These are phyloP conservation scores for Amanita pallidorosea DNA, from an alignment of 768 basidiomycete species.

Conservation along the genomic window DNA sequence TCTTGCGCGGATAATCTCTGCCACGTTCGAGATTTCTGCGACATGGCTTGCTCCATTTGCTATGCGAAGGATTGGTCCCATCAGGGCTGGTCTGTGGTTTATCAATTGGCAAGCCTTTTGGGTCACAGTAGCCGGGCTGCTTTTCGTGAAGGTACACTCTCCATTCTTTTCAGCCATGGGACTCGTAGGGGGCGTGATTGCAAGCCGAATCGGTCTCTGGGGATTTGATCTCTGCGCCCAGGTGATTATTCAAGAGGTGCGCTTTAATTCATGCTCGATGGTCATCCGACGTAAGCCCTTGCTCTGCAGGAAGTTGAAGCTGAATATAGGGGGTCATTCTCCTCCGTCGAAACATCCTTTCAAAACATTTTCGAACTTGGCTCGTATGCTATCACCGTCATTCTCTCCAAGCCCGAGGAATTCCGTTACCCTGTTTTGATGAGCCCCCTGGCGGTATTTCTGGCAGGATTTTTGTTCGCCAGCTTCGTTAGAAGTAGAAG, in stretches of 20 bases:
- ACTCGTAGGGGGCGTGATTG: slow-evolving; percentile 13
- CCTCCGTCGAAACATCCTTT: slow-evolving; percentile 16
- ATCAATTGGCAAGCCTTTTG: slow-evolving; percentile 18
- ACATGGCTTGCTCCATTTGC: slow-evolving; percentile 17
- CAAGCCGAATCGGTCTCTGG: slow-evolving; percentile 19
- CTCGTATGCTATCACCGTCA: slow-evolving; percentile 15
- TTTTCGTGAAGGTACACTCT: slow-evolving; percentile 8
- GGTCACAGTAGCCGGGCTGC: slow-evolving; percentile 9
- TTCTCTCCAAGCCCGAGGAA: slow-evolving; percentile 17
- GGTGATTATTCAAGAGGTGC: slow-evolving; percentile 16
- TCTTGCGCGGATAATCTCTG: slow-evolving; percentile 12
- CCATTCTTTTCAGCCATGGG: slow-evolving; percentile 8
- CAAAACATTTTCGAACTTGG: slow-evolving; percentile 17
- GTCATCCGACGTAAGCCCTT: too few relatives aligned
- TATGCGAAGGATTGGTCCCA: slow-evolving; percentile 14
- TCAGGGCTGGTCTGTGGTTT: slow-evolving; percentile 20
- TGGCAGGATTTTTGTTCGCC: slow-evolving; percentile 11
- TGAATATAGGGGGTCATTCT: slow-evolving; percentile 14
- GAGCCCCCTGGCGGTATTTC: slow-evolving; percentile 10
- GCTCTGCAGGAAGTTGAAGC: slow-evolving; percentile 12
- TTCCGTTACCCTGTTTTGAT: slow-evolving; percentile 15
- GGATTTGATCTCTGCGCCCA: slow-evolving; percentile 19
- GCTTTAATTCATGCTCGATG: not conserved
- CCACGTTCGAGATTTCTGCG: slow-evolving; percentile 16
- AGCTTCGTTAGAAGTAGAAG: slow-evolving; percentile 14